Evolutionary conservation across 2,329 filamentous ascomycete species (phyloP), one percentile per base, ranked within the genome.

Genomic region (Aureobasidium vineae): DNA sequence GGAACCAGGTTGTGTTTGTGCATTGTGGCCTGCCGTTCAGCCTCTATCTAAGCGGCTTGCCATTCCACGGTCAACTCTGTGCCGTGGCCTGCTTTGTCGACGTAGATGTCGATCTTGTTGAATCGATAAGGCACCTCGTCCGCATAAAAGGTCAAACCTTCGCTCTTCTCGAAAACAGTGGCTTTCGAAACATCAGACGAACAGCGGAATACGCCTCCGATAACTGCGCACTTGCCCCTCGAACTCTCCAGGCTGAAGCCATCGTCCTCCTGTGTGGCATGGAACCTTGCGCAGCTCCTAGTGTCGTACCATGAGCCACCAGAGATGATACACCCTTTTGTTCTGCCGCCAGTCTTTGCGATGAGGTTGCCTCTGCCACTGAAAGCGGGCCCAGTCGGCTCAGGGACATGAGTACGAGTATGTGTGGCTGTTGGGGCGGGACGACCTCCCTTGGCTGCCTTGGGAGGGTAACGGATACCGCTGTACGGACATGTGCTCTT

Each of bases 281-380:
- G 85, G 74, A 86, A 89, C 0, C 84, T 88, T 0, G 88, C 89
- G 72, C 88, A 90, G 0, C 87, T 88, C 2, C 88, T 88, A 1
- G 80, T 82, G 0, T 82, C 82, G 72, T 88, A 91, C 89, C 88
- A 91, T 0, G 83, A 85, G 0, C 89, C 89, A 11, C 77, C 80
- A 65, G 83, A 83, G 73, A 90, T 91, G 67, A 91, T 81, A 70
- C 88, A 91, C n/a, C 89, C 88, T 8, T 79, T 81, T 56, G 78
- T 73, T n/a, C 72, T 73, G 3, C 83, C 82, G 21, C 77, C 75
- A 4, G 80, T 78, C 31, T 81, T 72, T 3, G 88, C 86, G 64
- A 87, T 83, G 47, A 90, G 74, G 70, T 83, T 84, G 0, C 88
- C 88, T 38, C 78, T 82, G 1, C 87, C 87, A n/a, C 79, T 77